Evolutionary conservation across 306 rosid species (phyloP).

Genomic region (Quercus rubra): DNA sequence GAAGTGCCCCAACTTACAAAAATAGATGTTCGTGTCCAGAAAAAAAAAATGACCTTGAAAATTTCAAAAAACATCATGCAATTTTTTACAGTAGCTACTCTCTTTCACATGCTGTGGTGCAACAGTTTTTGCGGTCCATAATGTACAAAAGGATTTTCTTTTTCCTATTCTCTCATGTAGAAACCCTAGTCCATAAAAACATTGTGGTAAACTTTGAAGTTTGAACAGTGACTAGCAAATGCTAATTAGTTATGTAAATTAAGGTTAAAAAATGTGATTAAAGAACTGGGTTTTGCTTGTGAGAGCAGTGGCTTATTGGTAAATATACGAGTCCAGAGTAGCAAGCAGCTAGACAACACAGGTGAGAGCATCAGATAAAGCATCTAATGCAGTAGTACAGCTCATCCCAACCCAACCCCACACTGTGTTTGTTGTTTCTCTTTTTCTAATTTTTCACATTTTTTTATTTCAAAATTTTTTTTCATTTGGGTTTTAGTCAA

Average conservation of each 20-base stretch:
- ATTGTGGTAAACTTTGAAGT: not conserved
- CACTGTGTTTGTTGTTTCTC: conserved; percentile 19
- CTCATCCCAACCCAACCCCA: conserved; percentile 54
- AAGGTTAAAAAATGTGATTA: not conserved
- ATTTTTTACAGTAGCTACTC: too few relatives aligned
- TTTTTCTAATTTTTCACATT: not conserved
- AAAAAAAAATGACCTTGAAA: too few relatives aligned
- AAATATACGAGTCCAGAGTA: conserved; percentile 12
- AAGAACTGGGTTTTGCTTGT: not conserved
- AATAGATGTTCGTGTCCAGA: too few relatives aligned
- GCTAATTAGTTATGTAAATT: not conserved
- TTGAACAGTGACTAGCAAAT: not conserved
- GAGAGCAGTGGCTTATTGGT: conserved; percentile 17
- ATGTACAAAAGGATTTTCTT: too few relatives aligned
- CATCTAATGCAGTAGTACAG: conserved; percentile 58
- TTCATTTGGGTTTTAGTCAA: not conserved
- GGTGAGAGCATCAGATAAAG: conserved; percentile 44
- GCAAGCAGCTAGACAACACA: conserved; percentile 34
- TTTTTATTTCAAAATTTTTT: not conserved
- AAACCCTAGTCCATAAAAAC: too few relatives aligned
- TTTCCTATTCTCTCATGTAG: too few relatives aligned
- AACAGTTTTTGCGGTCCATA: too few relatives aligned
- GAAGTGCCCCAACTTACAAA: too few relatives aligned
- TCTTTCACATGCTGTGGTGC: too few relatives aligned
- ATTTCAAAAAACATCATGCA: too few relatives aligned